These are phyloP conservation scores for Eleusine coracana DNA, from an alignment of 176 grass and related monocot genomes.

Conservation along the genomic window DNA sequence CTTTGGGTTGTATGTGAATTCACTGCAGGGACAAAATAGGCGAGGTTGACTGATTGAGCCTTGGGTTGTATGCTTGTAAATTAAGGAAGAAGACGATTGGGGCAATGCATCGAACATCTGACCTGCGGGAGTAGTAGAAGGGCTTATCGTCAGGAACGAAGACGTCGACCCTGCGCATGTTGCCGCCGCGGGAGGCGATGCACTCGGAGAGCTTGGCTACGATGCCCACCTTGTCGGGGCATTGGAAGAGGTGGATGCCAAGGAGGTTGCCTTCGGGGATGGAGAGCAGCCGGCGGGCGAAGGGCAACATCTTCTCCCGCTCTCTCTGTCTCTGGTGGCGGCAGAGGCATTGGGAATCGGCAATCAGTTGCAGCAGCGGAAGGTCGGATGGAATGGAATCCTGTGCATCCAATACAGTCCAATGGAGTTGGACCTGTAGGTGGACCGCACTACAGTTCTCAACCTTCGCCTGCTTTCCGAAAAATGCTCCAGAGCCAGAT, in stretches of 20 bases:
- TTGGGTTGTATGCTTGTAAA: neutral
- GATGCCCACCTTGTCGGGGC: constrained; percentile 57
- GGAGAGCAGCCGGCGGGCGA: constrained; percentile 25
- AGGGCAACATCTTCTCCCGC: neutral
- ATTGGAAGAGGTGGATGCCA: constrained; percentile 36
- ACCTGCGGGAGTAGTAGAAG: constrained; percentile 86
- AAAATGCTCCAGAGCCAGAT: too few relatives aligned
- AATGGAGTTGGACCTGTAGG: too few relatives aligned
- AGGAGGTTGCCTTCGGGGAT: constrained; percentile 4
- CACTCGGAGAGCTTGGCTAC: constrained; percentile 78
- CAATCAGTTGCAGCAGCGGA: too few relatives aligned
- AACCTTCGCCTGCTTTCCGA: too few relatives aligned
- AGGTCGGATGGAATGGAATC: too few relatives aligned
- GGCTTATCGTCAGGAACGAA: constrained; percentile 79
- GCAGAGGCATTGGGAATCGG: neutral
- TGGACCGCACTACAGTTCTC: too few relatives aligned
- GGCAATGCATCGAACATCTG: neutral
- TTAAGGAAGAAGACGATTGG: neutral
- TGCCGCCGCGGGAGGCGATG: constrained; percentile 88
- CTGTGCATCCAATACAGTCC: too few relatives aligned
- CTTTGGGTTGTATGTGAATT: constrained; percentile 68
- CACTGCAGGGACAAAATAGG: constrained; percentile 46
- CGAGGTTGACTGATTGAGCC: neutral
- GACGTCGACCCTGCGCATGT: constrained; percentile 88
- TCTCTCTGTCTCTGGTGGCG: neutral